These are phyloP conservation scores for Talaromyces islandicus DNA, from an alignment of 2,329 filamentous ascomycete species.

Conservation along the genomic window DNA sequence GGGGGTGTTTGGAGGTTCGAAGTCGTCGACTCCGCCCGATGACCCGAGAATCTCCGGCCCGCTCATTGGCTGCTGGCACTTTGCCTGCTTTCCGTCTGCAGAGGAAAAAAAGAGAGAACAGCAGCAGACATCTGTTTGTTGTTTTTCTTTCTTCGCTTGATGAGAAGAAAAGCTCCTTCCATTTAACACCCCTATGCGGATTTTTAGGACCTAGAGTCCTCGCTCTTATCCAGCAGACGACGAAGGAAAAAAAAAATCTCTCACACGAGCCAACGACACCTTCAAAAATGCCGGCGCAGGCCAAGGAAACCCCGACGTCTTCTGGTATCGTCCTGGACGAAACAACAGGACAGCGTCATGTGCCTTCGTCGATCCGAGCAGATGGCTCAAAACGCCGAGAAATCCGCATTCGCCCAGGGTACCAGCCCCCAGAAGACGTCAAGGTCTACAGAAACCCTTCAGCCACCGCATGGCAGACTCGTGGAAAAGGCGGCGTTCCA, in stretches of 20 bases:
- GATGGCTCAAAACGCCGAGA: constrained; percentile 91
- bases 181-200: neutral
- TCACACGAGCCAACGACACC: neutral
- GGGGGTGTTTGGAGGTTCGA: constrained; percentile 19
- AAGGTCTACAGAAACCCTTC: constrained; percentile 93
- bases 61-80: constrained; percentile 29
- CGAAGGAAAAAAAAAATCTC: neutral
- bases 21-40: constrained; percentile 14
- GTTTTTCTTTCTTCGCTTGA: neutral
- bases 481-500: constrained; percentile 57
- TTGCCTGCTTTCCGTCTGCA: neutral
- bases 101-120: constrained; percentile 5
- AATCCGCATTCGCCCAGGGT: constrained; percentile 89
- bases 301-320: constrained; percentile 29
- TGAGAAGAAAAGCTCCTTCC: neutral
- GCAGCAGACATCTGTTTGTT: too few species aligned
- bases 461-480: constrained; percentile 76
- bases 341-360: constrained; percentile 72
- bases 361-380: constrained; percentile 77
- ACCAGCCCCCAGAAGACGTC: constrained; percentile 89
- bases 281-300: constrained; percentile 44
- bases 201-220: neutral
- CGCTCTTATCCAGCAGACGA: neutral
- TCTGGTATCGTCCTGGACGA: constrained; percentile 74
- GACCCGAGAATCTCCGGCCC: constrained; percentile 31